phyloP scores from a whole-genome alignment of 1,284 basidiomycete species.

The Laetiporus sulphureus region DNA sequence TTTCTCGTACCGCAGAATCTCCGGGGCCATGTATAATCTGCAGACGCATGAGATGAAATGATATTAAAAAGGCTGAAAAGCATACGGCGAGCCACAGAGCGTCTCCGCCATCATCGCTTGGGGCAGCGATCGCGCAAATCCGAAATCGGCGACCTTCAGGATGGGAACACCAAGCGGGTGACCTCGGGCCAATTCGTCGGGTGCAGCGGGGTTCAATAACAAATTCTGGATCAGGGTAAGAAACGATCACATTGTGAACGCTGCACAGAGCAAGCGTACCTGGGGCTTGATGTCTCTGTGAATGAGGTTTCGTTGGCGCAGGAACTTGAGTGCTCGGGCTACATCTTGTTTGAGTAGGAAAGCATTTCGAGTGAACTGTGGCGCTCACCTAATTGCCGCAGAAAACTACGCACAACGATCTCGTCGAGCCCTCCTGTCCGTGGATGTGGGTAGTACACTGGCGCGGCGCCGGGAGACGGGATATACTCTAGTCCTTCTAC shows the following conservation, averaged over 20 bases:
- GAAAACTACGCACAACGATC: constrained; percentile 86
- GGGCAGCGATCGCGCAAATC: constrained; percentile 91
- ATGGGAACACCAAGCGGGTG: constrained; percentile 90
- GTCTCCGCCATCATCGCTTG: constrained; percentile 95
- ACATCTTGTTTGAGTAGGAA: constrained; percentile 3
- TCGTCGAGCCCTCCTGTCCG: constrained; percentile 87
- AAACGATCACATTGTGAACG: too few relatives aligned
- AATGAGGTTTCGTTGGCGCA: constrained; percentile 85
- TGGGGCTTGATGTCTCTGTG: constrained; percentile 98
- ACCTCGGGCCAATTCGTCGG: constrained; percentile 74
- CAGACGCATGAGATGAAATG: not conserved
- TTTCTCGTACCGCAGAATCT: constrained; percentile 95
- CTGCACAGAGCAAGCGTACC: constrained; percentile 35
- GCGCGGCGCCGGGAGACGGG: constrained; percentile 58
- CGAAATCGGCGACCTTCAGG: constrained; percentile 97
- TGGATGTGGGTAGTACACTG: constrained; percentile 87
- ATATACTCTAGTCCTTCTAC: constrained; percentile 81
- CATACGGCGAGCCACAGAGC: constrained; percentile 92
- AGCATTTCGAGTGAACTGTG: constrained; percentile 1
- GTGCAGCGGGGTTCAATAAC: constrained; percentile 78
- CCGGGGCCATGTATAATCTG: constrained; percentile 97
- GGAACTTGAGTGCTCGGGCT: constrained; percentile 92
- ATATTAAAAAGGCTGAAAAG: constrained; percentile 12
- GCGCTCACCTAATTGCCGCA: constrained; percentile 83
- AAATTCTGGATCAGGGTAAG: constrained; percentile 58